Evolutionary conservation across 2,329 filamentous ascomycete genomes (phyloP).

Genomic region (Alternaria sp.): DNA sequence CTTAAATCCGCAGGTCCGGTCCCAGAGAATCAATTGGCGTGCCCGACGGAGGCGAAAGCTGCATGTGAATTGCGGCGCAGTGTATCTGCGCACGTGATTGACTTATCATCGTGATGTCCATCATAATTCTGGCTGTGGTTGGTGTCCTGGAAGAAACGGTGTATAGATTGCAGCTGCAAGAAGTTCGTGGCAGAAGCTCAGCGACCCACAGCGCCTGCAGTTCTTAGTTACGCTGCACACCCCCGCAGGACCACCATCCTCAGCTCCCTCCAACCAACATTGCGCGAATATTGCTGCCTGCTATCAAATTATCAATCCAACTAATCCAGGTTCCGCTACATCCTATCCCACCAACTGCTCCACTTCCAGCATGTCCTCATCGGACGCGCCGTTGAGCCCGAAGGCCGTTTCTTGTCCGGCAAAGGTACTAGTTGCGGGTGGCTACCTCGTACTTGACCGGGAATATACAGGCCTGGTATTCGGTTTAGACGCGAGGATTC

Average conservation of each 20-base stretch:
- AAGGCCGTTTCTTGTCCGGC: slow-evolving; percentile 82
- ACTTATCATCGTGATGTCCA: slow-evolving; percentile 2
- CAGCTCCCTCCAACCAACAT: slow-evolving; percentile 26
- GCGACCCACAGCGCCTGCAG: slow-evolving; percentile 23
- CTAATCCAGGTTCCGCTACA: slow-evolving; percentile 4
- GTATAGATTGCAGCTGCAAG: slow-evolving; percentile 10
- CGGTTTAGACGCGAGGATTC: slow-evolving; percentile 70
- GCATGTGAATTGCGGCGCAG: slow-evolving; percentile 13
- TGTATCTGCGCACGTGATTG: slow-evolving; percentile 20
- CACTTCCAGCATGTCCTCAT: slow-evolving; percentile 19
- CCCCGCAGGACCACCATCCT: slow-evolving; percentile 28
- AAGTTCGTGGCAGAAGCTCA: slow-evolving; percentile 14
- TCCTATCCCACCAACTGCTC: slow-evolving; percentile 20
- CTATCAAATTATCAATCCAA: slow-evolving; percentile 19
- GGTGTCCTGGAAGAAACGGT: neutral
- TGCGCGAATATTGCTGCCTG: slow-evolving; percentile 25
- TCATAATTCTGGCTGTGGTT: neutral
- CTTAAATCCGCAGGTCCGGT: slow-evolving; percentile 23
- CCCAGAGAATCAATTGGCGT: neutral
- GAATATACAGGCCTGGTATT: slow-evolving; percentile 79
- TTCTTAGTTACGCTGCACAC: slow-evolving; percentile 17
- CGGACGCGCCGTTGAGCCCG: slow-evolving; percentile 27
- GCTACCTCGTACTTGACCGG: slow-evolving; percentile 92
- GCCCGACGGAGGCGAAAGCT: slow-evolving; percentile 9
- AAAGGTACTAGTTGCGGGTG: slow-evolving; percentile 93